Conservation (phyloP, 2,329 filamentous ascomycete genomes). For the Diaporthe capsici region DNA sequence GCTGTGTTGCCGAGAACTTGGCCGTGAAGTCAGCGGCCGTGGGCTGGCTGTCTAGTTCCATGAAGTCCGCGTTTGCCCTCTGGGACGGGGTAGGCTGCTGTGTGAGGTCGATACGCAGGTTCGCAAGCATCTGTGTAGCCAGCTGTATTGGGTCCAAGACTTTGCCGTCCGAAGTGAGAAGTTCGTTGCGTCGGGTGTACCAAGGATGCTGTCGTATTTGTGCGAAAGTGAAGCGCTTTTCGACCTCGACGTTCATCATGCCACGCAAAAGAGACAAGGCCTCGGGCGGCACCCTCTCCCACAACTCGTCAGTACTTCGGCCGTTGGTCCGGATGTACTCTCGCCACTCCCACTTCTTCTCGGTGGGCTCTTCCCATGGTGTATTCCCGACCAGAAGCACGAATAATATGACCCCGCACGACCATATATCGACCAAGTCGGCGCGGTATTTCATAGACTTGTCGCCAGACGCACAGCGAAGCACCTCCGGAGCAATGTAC, state of each 20-base stretch:
- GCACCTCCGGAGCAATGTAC: conserved; percentile 96
- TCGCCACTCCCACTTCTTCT: conserved; percentile 88
- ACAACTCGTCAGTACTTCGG: conserved; percentile 87
- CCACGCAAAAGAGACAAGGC: conserved; percentile 88
- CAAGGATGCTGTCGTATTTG: conserved; percentile 93
- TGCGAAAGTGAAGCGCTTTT: conserved; percentile 84
- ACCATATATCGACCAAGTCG: conserved; percentile 94
- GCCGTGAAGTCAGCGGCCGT: conserved; percentile 52
- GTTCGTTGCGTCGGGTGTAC: conserved; percentile 88
- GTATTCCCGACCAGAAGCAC: conserved; percentile 96
- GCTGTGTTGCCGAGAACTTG: conserved; percentile 84
- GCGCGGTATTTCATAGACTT: conserved; percentile 76
- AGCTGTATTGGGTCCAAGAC: conserved; percentile 84
- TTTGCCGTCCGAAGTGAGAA: conserved; percentile 80
- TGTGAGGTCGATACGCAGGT: conserved; percentile 88
- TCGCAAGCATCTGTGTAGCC: conserved; percentile 96
- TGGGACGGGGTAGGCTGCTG: conserved; percentile 71
- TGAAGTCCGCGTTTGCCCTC: conserved; percentile 62
- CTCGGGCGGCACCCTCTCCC: conserved; percentile 81
- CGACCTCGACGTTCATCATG: conserved; percentile 88
- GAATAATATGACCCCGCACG: conserved; percentile 97
- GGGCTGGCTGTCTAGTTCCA: conserved; percentile 76
- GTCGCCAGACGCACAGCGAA: conserved; percentile 64
- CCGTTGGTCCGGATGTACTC: conserved; percentile 87
- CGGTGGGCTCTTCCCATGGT: conserved; percentile 94